Conservation (phyloP, 1,139 yeast genomes). For the Trichomonascaceae sp. region DNA sequence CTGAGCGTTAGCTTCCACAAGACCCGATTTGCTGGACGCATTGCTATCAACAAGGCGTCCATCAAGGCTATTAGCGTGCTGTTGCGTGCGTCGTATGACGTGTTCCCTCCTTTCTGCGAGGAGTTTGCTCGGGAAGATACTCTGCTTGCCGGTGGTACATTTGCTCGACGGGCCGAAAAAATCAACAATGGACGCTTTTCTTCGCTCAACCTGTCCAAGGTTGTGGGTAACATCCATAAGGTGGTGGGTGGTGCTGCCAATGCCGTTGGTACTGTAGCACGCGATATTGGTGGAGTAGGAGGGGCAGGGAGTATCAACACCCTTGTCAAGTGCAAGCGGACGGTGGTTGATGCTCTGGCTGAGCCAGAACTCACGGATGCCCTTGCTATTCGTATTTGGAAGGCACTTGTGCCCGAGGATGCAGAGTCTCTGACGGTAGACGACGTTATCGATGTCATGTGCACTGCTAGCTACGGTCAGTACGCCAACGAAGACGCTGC, state of each 20-base stretch:
- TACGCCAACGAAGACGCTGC: conserved; percentile 15
- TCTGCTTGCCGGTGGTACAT: conserved; percentile 18
- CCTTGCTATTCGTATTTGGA: conserved; percentile 30
- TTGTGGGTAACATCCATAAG: conserved; percentile 19
- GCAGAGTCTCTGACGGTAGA: conserved; percentile 23
- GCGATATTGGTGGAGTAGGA: conserved; percentile 15
- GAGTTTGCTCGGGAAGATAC: conserved; percentile 29
- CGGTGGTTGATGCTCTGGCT: conserved; percentile 26
- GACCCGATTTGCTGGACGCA: conserved; percentile 28
- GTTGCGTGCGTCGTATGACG: conserved; percentile 24
- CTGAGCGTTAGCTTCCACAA: conserved; percentile 31
- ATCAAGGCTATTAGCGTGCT: conserved; percentile 22
- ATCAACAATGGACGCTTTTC: conserved; percentile 5
- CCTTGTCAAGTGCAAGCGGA: conserved; percentile 14
- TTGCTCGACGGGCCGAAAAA: conserved; percentile 14
- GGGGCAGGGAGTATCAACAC: conserved; percentile 1
- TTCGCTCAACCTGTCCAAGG: conserved; percentile 15
- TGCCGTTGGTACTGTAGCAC: conserved; percentile 20
- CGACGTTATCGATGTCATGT: conserved; percentile 28
- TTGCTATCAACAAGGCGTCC: conserved; percentile 26
- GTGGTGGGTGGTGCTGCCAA: conserved; percentile 23
- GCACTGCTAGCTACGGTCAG: conserved; percentile 9
- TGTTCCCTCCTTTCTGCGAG: conserved; percentile 26
- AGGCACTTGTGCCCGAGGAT: conserved; percentile 29
- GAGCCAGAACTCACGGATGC: conserved; percentile 20